Evolutionary conservation across 345 rosid genomes (phyloP).

Genomic region (Cardamine chenopodiifolia): DNA sequence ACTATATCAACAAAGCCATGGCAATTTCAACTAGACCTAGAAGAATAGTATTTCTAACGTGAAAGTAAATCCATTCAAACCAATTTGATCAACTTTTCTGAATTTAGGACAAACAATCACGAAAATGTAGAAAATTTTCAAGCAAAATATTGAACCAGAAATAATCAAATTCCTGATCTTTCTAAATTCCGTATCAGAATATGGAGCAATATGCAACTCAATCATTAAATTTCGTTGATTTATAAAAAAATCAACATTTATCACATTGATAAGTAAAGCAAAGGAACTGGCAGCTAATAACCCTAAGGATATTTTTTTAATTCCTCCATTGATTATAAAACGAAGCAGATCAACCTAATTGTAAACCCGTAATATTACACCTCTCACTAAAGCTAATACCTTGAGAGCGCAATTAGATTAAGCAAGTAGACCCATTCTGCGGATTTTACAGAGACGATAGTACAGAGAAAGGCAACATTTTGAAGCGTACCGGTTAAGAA

Average conservation of each 20-base stretch:
- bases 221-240: too few species aligned
- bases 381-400: neutral
- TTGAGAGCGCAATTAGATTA: neutral
- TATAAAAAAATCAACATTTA: neutral
- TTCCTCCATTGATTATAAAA: neutral
- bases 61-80: neutral
- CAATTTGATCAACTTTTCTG: too few species aligned
- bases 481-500: constrained; percentile 22
- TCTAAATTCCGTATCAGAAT: neutral
- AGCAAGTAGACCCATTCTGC: neutral
- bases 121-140: too few species aligned
- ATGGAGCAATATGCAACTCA: neutral
- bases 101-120: too few species aligned
- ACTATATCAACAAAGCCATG: neutral
- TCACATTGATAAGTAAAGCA: neutral
- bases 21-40: neutral
- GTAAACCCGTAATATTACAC: neutral
- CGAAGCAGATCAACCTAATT: neutral
- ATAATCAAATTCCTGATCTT: neutral
- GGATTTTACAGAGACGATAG: neutral
- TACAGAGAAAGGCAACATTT: neutral
- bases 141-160: neutral
- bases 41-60: neutral
- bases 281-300: neutral
- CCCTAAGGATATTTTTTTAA: neutral